Base-by-base conservation (phyloP, 805 yeast genomes). In the Ogataea degrootiae region DNA sequence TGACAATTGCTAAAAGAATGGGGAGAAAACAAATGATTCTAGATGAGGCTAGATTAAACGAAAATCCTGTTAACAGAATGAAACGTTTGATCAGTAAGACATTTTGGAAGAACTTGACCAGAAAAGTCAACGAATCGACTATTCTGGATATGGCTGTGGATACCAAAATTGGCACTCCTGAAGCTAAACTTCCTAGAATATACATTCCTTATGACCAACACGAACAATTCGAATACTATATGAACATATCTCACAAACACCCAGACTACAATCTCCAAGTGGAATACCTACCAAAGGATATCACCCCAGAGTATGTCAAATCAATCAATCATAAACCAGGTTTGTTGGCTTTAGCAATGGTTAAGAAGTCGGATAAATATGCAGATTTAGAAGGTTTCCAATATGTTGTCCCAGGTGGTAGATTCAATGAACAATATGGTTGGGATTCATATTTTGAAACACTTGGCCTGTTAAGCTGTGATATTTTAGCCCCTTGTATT, bases 391-490 rank as follows among this genome's bases (percentile, higher is more conserved):
- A 76, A 37, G 88, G 90, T 19, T 82, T 77, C 59, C 96, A 96
- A 0, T 92, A 92, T 65, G 86, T 88, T 16, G 98, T 92, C 22
- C 99, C 99, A 1, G 99, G 99, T 16, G 98, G 99, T 21, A 74
- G 99, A 53, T 92, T 92, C 68, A 94, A 94, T 69, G 99, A 92
- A 68, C 76, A 90, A 49, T 92, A 94, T 61, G 99, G 98, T 15
- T 92, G 99, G 99, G 99, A 92, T 65, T 89, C 97, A 2, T 92
- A 94, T 62, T 87, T 94, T 85, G 90, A 85, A 62, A 79, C 94
- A 0, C 66, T 90, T 22, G 99, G 98, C 1, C 72, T 94, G 38
- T 64, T 94, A 23, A 75, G 78, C 26, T 85, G 86, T 59, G 78
- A 76, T 37, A 74, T 80, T 43, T 66, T 81, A 19, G 86, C 83